Evolutionary conservation across 2,329 filamentous ascomycete species (phyloP).

Genomic region (Cladophialophora chaetospira): DNA sequence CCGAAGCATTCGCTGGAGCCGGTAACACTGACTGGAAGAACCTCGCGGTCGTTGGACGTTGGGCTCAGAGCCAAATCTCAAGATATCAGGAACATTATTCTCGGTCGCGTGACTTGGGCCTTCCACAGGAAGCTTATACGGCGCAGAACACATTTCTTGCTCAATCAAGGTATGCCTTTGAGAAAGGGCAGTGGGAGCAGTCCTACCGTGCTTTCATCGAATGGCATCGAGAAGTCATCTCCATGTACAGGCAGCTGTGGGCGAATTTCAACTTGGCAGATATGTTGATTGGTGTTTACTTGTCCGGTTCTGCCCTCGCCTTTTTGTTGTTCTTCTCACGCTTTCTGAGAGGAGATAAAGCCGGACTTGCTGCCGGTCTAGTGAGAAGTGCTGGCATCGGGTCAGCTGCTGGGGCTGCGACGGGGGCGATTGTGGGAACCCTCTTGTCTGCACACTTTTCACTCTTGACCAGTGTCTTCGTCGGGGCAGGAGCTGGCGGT

Average conservation of each 20-base stretch:
- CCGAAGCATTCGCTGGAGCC: slow-evolving; percentile 75
- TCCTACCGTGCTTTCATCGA: slow-evolving; percentile 62
- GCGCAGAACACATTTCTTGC: slow-evolving; percentile 27
- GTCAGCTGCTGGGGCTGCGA: slow-evolving; percentile 45
- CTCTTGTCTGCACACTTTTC: slow-evolving; percentile 23
- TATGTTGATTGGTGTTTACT: slow-evolving; percentile 77
- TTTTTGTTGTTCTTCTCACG: slow-evolving; percentile 73
- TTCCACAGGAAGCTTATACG: slow-evolving; percentile 20
- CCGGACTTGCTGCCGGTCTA: slow-evolving; percentile 56
- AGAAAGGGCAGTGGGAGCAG: slow-evolving; percentile 37
- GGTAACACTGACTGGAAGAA: slow-evolving; percentile 66
- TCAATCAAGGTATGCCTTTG: slow-evolving; percentile 27
- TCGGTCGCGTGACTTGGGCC: slow-evolving; percentile 27
- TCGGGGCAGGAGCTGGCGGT: slow-evolving; percentile 48
- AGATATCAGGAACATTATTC: slow-evolving; percentile 87
- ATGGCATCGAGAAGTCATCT: slow-evolving; percentile 78
- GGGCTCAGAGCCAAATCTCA: slow-evolving; percentile 82
- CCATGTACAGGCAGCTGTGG: slow-evolving; percentile 82
- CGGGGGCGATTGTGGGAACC: slow-evolving; percentile 32
- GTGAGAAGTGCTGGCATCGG: slow-evolving; percentile 55
- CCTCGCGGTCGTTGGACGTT: slow-evolving; percentile 72
- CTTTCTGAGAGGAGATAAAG: slow-evolving; percentile 55
- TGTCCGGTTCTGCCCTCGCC: slow-evolving; percentile 69
- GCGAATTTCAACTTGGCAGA: slow-evolving; percentile 84
- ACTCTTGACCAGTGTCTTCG: slow-evolving; percentile 32